Conservation (phyloP, 768 basidiomycete genomes). For the Daedaleopsis sinensis region DNA sequence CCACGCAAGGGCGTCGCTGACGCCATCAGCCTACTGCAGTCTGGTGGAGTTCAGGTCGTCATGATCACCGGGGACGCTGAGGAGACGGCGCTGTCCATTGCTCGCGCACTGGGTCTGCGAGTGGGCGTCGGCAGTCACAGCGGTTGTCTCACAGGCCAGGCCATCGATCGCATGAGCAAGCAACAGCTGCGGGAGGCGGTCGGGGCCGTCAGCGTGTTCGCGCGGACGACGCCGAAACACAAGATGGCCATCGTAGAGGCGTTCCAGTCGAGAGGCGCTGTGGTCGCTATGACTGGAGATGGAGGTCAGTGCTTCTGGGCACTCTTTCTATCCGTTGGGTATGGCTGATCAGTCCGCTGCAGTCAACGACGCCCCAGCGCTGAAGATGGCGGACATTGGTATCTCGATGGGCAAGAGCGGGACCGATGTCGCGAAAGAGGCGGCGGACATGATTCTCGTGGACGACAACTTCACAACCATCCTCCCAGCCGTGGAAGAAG, state of each 20-base stretch:
- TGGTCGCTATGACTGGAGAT: conserved; percentile 98
- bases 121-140: conserved; percentile 49
- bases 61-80: conserved; percentile 99
- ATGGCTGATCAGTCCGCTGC: neutral
- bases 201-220: conserved; percentile 85
- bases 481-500: conserved; percentile 92
- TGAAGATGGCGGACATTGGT: conserved; percentile 98
- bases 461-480: conserved; percentile 98
- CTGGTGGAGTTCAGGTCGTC: conserved; percentile 91
- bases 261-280: conserved; percentile 84
- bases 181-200: conserved; percentile 82
- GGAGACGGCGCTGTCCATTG: conserved; percentile 87
- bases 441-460: conserved; percentile 94
- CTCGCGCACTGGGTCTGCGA: conserved; percentile 79
- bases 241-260: conserved; percentile 98
- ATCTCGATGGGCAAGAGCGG: conserved; percentile 98
- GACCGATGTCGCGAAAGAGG: conserved; percentile 99
- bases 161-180: conserved; percentile 82
- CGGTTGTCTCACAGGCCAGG: conserved; percentile 49
- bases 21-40: conserved; percentile 78
- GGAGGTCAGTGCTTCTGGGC: conserved; percentile 60
- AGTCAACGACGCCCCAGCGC: conserved; percentile 96
- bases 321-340: no score
- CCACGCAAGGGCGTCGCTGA: conserved; percentile 93
- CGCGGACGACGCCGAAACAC: conserved; percentile 93